Evolutionary conservation across 164 flowering plant species (phyloP).

Genomic region (Sedum album): DNA sequence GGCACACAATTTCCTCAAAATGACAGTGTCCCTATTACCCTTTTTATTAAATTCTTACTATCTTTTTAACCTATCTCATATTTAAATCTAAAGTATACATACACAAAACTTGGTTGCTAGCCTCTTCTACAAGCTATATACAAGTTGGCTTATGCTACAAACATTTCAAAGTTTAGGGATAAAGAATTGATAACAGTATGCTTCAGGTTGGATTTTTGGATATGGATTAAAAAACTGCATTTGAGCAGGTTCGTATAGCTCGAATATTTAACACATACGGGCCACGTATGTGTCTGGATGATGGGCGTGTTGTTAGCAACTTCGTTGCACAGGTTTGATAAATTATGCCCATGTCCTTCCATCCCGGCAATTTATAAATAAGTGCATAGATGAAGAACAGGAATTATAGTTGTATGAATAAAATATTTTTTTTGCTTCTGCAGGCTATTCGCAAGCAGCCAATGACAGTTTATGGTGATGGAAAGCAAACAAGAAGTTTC

Average conservation of each 20-base stretch:
- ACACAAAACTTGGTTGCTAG: not conserved
- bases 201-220: too few relatives aligned
- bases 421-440: not conserved
- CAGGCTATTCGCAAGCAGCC: conserved; percentile 11
- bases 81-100: not conserved
- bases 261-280: conserved; percentile 93
- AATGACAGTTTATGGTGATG: conserved; percentile 10
- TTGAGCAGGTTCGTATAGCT: conserved; percentile 81
- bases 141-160: not conserved
- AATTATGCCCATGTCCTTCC: not conserved
- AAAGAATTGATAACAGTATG: not conserved
- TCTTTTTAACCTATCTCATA: not conserved
- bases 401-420: not conserved
- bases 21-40: not conserved
- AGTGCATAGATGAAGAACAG: not conserved
- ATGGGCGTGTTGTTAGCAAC: conserved; percentile 95
- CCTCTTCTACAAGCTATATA: not conserved
- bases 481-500: conserved; percentile 11
- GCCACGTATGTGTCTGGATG: conserved; percentile 90
- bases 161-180: too few relatives aligned
- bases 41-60: not conserved
- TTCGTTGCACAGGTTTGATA: conserved; percentile 79
- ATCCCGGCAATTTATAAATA: not conserved
- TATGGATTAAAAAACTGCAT: not conserved
- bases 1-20: not conserved